Evolutionary conservation across 352 stramenopile species (phyloP), one percentile per base, ranked within the genome.

Genomic region (Plasmopara viticola): DNA sequence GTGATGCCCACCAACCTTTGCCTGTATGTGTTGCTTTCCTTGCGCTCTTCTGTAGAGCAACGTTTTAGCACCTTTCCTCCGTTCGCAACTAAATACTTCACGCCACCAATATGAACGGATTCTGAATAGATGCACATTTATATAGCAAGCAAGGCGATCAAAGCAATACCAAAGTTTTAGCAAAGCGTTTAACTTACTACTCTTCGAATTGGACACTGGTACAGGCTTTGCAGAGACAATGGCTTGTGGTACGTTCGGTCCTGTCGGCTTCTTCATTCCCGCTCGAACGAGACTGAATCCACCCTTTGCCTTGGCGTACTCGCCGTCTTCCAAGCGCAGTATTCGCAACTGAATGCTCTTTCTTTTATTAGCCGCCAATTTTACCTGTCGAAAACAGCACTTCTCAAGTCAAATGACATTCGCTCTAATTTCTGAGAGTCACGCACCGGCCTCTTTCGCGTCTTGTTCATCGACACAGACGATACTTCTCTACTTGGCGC

Each of bases 261-360:
- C 34, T 12, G 33, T 41, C 2, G 57, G 48, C 48, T 71, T 78
- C 50, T 76, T 80, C 12, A 78, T 63, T 25, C 68, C 76, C 1
- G 76, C 67, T 5, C 80, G 75, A 9, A 88, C 62, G 48, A 91
- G 74, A 57, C 72, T 84, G 49, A 87, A 89, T 14, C 80, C 80
- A 44, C 75, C 78, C 38, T 80, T 82, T 0, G 66, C 74, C 49
- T 87, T 91, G n/a, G 72, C 53, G 54, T 89, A 91, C 56, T 84
- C 74, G 14, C 80, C 76, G 30, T 86, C 80, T 44, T 87, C 74
- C 10, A 90, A 46, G 12, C 63, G 63, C 6, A 89, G 54, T 47
- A 85, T 51, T 48, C 75, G 72, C 34, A 76, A 48, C 57, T 84
- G 72, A 62, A 72, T 81, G 35, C 68, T 65, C 41, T 61, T 81